Evolutionary conservation across 805 yeast genomes (phyloP), one percentile per base, ranked within the genome.

Genomic region (Candida wancherniae): DNA sequence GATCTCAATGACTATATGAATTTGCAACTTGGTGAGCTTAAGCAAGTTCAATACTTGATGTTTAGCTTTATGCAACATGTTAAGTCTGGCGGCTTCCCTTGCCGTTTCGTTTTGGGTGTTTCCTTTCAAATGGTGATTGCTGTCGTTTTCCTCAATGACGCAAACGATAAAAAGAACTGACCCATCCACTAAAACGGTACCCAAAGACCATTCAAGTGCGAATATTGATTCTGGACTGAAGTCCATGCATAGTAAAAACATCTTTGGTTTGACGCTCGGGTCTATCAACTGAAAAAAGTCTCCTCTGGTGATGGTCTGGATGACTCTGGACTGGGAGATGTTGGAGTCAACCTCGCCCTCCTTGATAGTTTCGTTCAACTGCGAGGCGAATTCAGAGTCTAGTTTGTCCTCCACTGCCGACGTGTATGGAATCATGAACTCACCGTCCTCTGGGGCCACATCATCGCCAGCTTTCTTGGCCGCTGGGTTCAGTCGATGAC

Each of bases 191-290:
- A 87, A 66, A 1, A 86, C 80, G 0, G 94, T 75, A 2, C 97
- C 97, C 44, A 88, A 67, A 24, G 87, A 75, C 83, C 95, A 87
- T 48, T 85, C 92, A 14, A 88, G 64, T 0, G 96, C 92, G 55
- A 82, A 83, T 22, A 70, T 67, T 2, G 94, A 80, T 51, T 86
- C 96, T 0, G 85, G 82, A 3, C 90, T 77, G 40, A 82, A 71
- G 53, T 88, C 96, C 63, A 82, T 73, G 48, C 92, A 85, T 13
- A 86, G 70, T 28, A 87, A 58, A 54, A 78, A 85, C 50, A 84
- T 73, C 44, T 76, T 75, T 23, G 71, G 71, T 37, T 65, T 66
- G 29, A 59, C 51, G 34, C 54, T 54, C 11, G 69, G 68, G 42
- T 61, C 61, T 22, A 65, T 59, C 17, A 73, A 54, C 38, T 71